These are phyloP conservation scores for Anisodus tanguticus DNA, from an alignment of 257 asterid species.

Conservation along the genomic window DNA sequence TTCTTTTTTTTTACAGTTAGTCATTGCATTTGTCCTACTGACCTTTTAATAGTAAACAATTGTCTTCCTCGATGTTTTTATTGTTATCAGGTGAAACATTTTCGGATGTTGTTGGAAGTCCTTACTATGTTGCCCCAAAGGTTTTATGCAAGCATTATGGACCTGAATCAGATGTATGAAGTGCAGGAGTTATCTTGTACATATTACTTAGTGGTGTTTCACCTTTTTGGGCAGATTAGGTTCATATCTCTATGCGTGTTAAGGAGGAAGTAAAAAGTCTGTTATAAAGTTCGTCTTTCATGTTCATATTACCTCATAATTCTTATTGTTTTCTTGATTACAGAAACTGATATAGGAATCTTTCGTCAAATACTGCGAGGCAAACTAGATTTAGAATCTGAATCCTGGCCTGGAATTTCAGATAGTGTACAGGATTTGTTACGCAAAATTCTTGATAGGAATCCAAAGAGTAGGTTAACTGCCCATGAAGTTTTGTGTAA, in stretches of 20 bases:
- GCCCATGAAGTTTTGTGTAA: conserved; percentile 94
- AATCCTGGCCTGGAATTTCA: conserved; percentile 93
- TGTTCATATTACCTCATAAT: background rate
- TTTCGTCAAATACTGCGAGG: too few relatives aligned
- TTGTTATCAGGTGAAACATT: conserved; percentile 69
- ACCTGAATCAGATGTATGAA: conserved; percentile 94
- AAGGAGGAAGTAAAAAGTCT: background rate
- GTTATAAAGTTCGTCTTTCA: background rate
- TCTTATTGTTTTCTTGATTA: conserved; percentile 38
- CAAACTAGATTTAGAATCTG: conserved; percentile 82
- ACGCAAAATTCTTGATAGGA: conserved; percentile 79
- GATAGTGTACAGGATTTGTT: conserved; percentile 83
- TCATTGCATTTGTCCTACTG: background rate
- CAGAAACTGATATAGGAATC: conserved; percentile 97
- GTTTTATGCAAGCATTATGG: conserved; percentile 90
- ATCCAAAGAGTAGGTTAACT: conserved; percentile 78
- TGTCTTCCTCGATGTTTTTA: background rate
- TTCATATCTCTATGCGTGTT: background rate
- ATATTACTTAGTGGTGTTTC: conserved; percentile 95
- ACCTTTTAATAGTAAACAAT: background rate
- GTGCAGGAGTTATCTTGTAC: conserved; percentile 93
- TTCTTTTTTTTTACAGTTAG: background rate
- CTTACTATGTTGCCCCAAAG: conserved; percentile 95
- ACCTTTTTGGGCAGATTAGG: conserved; percentile 88
- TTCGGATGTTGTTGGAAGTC: conserved; percentile 91